Conservation (phyloP, 768 basidiomycete species). For the Holtermanniella nyarrowii region DNA sequence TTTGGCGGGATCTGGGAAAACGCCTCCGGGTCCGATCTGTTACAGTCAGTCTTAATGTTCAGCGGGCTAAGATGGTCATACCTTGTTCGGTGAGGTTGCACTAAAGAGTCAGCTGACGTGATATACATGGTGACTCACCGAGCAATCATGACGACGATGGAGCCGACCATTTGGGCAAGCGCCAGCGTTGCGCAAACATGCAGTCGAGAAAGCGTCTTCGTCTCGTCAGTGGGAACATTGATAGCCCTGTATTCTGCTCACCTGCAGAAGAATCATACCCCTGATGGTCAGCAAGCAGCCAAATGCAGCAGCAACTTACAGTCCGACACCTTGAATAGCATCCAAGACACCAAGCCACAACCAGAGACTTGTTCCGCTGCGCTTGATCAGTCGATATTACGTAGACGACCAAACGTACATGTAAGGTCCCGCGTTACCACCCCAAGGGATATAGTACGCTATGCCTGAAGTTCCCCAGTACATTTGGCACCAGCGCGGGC, state of each 20-base stretch:
- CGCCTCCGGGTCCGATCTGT: conserved; percentile 65
- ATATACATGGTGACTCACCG: conserved; percentile 41
- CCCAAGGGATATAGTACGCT: conserved; percentile 89
- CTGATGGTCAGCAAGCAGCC: neutral
- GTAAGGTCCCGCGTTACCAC: conserved; percentile 71
- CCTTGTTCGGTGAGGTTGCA: conserved; percentile 31
- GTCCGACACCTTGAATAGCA: conserved; percentile 85
- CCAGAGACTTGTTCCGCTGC: conserved; percentile 74
- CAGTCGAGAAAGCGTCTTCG: conserved; percentile 80
- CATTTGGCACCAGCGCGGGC: conserved; percentile 95
- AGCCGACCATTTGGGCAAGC: conserved; percentile 80
- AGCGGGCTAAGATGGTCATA: neutral
- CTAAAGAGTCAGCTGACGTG: conserved; percentile 3
- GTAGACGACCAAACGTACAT: conserved; percentile 41
- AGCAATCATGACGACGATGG: conserved; percentile 82
- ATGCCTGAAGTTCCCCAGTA: conserved; percentile 92
- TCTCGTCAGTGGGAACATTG: too few species aligned
- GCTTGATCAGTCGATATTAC: neutral
- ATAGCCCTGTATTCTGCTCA: neutral
- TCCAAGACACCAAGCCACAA: conserved; percentile 91
- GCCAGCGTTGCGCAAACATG: conserved; percentile 91
- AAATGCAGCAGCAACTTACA: conserved; percentile 53
- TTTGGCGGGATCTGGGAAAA: conserved; percentile 82
- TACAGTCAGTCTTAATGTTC: too few species aligned
- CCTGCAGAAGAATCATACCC: conserved; percentile 20